Base-by-base conservation (phyloP, 495 filamentous ascomycete species). In the Pseudoneurospora amorphoporcata region DNA sequence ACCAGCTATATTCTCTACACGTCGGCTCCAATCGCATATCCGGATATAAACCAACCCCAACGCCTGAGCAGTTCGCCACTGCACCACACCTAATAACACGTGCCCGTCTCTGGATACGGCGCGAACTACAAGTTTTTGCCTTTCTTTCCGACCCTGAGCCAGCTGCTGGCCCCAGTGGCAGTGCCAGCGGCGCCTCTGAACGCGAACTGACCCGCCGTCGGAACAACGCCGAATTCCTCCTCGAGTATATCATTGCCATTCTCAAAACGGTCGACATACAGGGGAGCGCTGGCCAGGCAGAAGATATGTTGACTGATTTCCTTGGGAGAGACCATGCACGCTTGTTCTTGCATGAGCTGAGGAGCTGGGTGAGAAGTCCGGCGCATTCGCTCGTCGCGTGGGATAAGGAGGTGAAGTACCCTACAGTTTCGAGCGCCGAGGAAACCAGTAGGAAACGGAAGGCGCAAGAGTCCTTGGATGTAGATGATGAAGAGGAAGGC, bases 181-280 rank as follows among this genome's bases (percentile, higher is more conserved):
- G 69, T 69, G 74, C 73, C 4, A n/a, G 78, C 2, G 71, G 81
- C 10, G 69, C 69, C 8, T 82, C 82, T 6, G 77, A 84, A 0
- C 75, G 81, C 69, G 72, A 73, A 71, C 78, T 74, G 61, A 73
- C 72, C 68, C 86, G 88, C 45, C 84, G 89, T 58, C 86, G 87
- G 4, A 92, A 90, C 75, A 96, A 95, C 79, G 90, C 92, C 14
- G 95, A 97, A 76, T 99, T 97, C 72, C 78, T 99, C 35, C 88
- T 97, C 29, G 93, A 95, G 75, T 97, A 97, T 76, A 88, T 96
- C 71, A 81, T 98, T 68, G 92, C 92, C 40, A 94, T 99, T 65
- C 82, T 99, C 45, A 96, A 94, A 76, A 93, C 92, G 0, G 90
- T 97, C 23, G 95, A 99, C 79, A 86, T 95, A n/a, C 94, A 94